Conservation (phyloP, 2,329 filamentous ascomycete genomes). For the Alternaria incomplexa region DNA sequence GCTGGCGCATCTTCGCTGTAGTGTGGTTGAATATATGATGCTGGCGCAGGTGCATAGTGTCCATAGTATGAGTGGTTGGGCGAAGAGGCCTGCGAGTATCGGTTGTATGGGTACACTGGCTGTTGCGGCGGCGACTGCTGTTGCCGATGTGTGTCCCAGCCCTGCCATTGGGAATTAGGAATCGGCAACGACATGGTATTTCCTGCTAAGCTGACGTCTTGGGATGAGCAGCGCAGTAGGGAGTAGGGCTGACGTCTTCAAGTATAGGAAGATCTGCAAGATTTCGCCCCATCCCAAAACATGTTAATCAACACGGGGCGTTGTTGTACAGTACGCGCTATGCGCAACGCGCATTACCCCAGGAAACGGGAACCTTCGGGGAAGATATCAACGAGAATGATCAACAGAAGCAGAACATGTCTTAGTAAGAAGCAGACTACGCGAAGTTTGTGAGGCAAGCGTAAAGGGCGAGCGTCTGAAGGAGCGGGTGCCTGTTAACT, state of each 20-base stretch:
- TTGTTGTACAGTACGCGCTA: not conserved
- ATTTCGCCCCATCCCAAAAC: not conserved
- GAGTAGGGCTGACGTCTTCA: not conserved
- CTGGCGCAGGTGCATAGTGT: conserved; percentile 3
- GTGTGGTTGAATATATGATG: conserved; percentile 26
- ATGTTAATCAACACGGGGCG: not conserved
- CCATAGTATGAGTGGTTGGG: conserved; percentile 1
- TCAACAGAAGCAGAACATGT: not conserved
- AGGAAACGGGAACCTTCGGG: not conserved
- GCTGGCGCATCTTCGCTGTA: conserved; percentile 18
- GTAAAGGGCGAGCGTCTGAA: not conserved
- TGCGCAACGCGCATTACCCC: not conserved
- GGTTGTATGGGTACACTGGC: conserved; percentile 6
- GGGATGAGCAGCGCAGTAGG: not conserved
- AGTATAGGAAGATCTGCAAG: not conserved
- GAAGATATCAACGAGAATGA: not conserved
- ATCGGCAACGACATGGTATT: conserved; percentile 4
- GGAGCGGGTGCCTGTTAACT: not conserved
- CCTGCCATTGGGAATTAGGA: conserved; percentile 1
- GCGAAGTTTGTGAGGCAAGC: not conserved
- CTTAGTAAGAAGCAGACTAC: not conserved
- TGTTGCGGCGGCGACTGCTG: conserved; percentile 10
- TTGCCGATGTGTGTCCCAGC: conserved; percentile 15
- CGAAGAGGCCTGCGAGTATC: conserved; percentile 13
- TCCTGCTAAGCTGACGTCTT: not conserved